These are phyloP conservation scores for Cylindrodendrum hubeiense DNA, from an alignment of 2,329 filamentous ascomycete species.

Conservation along the genomic window DNA sequence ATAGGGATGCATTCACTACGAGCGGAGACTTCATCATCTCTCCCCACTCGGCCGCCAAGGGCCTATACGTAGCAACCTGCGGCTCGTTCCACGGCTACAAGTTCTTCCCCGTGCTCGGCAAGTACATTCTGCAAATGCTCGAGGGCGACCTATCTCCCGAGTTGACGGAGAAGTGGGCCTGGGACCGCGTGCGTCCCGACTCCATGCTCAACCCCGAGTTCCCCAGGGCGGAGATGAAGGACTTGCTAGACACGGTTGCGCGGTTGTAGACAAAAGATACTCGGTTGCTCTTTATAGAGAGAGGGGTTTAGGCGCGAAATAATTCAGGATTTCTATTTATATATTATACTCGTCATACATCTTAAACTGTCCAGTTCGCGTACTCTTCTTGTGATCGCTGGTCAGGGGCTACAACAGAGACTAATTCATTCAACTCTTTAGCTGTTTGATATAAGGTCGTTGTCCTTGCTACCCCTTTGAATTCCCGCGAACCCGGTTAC, in stretches of 20 bases:
- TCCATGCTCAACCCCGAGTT: constrained; percentile 65
- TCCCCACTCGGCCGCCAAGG: constrained; percentile 62
- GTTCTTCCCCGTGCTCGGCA: constrained; percentile 74
- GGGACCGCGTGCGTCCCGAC: constrained; percentile 71
- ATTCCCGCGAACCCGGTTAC: too few species aligned
- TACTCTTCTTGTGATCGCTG: too few species aligned
- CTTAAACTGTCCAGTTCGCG: too few species aligned
- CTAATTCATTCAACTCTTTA: too few species aligned
- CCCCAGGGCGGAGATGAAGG: constrained; percentile 68
- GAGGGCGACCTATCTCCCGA: constrained; percentile 58
- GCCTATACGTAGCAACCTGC: constrained; percentile 72
- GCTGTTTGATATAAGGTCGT: too few species aligned
- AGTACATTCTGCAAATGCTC: constrained; percentile 70
- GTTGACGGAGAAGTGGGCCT: constrained; percentile 64
- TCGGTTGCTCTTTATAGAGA: too few species aligned
- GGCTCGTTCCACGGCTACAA: constrained; percentile 78
- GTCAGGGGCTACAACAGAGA: too few species aligned
- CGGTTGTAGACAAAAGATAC: constrained; percentile 41
- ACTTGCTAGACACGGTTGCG: constrained; percentile 54
- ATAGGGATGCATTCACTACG: constrained; percentile 74
- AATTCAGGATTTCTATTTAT: too few species aligned
- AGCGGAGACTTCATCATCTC: constrained; percentile 73
- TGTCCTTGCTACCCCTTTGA: too few species aligned
- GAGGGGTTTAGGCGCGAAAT: too few species aligned
- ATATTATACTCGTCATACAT: too few species aligned